These are phyloP conservation scores for Diaporthe nobilis DNA, from an alignment of 2,329 filamentous ascomycete genomes.

Conservation along the genomic window DNA sequence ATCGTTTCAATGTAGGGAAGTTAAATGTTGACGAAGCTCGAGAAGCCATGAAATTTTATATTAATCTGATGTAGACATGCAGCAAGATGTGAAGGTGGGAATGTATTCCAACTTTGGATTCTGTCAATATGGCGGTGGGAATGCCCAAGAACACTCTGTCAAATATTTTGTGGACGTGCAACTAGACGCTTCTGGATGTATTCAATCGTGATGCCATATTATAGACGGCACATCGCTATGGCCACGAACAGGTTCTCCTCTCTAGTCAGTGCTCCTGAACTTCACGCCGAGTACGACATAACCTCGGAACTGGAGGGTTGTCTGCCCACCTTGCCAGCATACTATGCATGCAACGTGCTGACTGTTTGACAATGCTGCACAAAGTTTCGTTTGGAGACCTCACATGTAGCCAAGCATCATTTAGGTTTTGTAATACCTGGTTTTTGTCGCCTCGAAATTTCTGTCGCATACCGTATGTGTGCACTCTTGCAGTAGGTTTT, in stretches of 20 bases:
- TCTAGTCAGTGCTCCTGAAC: not conserved
- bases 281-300: not conserved
- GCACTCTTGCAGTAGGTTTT: not conserved
- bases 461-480: not conserved
- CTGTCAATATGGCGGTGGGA: not conserved
- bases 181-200: not conserved
- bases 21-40: not conserved
- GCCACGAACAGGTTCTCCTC: not conserved
- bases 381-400: not conserved
- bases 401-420: constrained; percentile 3
- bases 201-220: not conserved
- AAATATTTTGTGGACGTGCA: not conserved
- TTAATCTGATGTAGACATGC: not conserved
- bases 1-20: constrained; percentile 3
- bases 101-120: not conserved
- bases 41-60: not conserved
- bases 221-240: no score
- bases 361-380: not conserved
- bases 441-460: not conserved
- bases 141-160: not conserved
- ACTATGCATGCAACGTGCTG: not conserved
- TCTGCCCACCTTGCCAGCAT: not conserved
- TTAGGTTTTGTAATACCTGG: not conserved
- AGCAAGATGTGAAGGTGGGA: not conserved
- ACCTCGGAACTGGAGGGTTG: not conserved